These are phyloP conservation scores for Xylaria bambusicola DNA, from an alignment of 495 filamentous ascomycete genomes.

Conservation along the genomic window DNA sequence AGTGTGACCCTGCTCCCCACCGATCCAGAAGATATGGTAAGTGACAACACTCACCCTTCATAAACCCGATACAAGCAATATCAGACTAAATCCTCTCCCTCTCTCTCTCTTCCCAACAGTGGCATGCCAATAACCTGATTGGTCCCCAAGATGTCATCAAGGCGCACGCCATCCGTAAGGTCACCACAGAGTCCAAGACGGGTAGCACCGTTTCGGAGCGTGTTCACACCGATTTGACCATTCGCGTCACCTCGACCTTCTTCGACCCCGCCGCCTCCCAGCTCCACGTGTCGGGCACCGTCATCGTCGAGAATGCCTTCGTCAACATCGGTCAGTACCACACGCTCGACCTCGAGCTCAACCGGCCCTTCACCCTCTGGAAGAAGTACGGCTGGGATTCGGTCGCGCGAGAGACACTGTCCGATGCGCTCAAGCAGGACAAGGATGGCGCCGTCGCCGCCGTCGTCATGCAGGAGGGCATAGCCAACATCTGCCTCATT, in stretches of 20 bases:
- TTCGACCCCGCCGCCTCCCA: constrained; percentile 84
- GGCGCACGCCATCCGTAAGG: constrained; percentile 80
- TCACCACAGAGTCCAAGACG: constrained; percentile 68
- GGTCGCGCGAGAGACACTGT: constrained; percentile 75
- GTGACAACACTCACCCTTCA: constrained; percentile 13
- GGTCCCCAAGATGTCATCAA: constrained; percentile 74
- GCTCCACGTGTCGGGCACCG: constrained; percentile 81
- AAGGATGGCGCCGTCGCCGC: constrained; percentile 81
- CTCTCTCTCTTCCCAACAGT: constrained; percentile 50
- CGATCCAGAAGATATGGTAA: constrained; percentile 95
- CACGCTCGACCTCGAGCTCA: constrained; percentile 81
- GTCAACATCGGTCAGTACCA: constrained; percentile 85
- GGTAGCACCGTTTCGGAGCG: constrained; percentile 74
- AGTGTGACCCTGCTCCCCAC: constrained; percentile 79
- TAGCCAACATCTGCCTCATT: constrained; percentile 92
- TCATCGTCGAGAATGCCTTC: constrained; percentile 79
- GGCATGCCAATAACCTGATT: constrained; percentile 97
- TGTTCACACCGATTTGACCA: constrained; percentile 75
- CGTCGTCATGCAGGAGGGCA: constrained; percentile 90
- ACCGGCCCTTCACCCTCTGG: constrained; percentile 74
- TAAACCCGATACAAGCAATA: too few species aligned
- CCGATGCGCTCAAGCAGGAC: constrained; percentile 74
- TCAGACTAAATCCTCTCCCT: too few species aligned
- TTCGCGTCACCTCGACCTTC: constrained; percentile 80
- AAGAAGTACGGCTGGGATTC: constrained; percentile 90